Conservation (phyloP, 2,329 filamentous ascomycete species). For the Colletotrichum sp. region DNA sequence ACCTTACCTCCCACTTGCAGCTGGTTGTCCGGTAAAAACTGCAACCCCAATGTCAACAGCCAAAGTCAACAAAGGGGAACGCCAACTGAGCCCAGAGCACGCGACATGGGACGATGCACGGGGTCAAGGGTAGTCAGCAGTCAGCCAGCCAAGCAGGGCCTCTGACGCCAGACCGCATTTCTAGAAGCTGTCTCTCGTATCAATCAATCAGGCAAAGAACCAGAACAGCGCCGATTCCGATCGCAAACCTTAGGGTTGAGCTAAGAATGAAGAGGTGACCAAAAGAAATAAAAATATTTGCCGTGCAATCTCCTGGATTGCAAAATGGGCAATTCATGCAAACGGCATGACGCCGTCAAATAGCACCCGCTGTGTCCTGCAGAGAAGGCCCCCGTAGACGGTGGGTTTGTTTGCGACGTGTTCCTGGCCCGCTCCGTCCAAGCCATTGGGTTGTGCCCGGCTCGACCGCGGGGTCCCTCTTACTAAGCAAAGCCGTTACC, state of each 20-base stretch:
- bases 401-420: conserved; percentile 4
- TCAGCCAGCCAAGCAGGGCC: neutral
- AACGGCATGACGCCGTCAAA: conserved; percentile 10
- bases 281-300: neutral
- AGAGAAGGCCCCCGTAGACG: neutral
- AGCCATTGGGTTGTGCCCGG: neutral
- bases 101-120: conserved; percentile 21
- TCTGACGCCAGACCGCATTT: conserved; percentile 12
- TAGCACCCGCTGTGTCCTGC: neutral
- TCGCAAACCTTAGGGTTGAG: neutral
- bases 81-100: neutral
- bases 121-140: neutral
- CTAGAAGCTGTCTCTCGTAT: neutral
- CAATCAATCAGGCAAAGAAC: neutral
- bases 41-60: conserved; percentile 9
- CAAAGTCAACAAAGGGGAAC: conserved; percentile 15
- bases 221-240: neutral
- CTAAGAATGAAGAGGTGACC: neutral
- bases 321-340: conserved; percentile 11
- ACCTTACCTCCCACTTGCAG: neutral
- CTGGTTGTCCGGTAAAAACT: conserved; percentile 11
- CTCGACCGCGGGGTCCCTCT: neutral
- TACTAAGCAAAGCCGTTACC: neutral
- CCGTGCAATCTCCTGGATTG: neutral
- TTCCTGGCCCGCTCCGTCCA: conserved; percentile 7